Conservation (phyloP, 306 rosid species). For the Begonia fuchsioides region DNA sequence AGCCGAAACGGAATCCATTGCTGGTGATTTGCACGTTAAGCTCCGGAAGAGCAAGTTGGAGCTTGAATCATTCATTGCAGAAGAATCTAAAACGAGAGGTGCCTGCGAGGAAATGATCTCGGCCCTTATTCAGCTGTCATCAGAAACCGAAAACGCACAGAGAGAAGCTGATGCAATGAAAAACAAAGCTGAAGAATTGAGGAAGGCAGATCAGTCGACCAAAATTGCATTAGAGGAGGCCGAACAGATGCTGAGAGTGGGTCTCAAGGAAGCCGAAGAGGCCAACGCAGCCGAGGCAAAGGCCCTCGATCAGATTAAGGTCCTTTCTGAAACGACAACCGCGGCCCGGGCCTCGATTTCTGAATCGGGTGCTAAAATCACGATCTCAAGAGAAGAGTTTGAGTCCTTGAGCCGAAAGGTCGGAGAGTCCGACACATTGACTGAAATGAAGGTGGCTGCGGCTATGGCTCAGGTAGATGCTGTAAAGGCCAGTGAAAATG, state of each 20-base stretch:
- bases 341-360: conserved; percentile 90
- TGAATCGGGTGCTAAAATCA: conserved; percentile 59
- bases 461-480: conserved; percentile 96
- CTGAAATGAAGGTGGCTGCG: conserved; percentile 93
- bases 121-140: conserved; percentile 51
- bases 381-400: conserved; percentile 67
- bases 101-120: conserved; percentile 70
- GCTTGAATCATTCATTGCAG: conserved; percentile 57
- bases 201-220: conserved; percentile 60
- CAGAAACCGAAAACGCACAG: conserved; percentile 53
- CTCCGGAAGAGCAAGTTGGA: conserved; percentile 65
- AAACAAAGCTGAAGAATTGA: conserved; percentile 49
- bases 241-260: conserved; percentile 51
- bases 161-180: conserved; percentile 71
- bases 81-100: conserved; percentile 64
- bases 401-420: conserved; percentile 74
- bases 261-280: conserved; percentile 72
- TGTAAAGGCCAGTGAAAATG: conserved; percentile 95
- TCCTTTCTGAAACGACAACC: conserved; percentile 51
- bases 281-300: conserved; percentile 67
- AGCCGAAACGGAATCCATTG: conserved; percentile 75
- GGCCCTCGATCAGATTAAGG: conserved; percentile 67
- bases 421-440: conserved; percentile 70
- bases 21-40: conserved; percentile 65
- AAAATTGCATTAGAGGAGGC: conserved; percentile 50